phyloP scores from a whole-genome alignment of 2,329 filamentous ascomycete genomes.

The Beauveria scarabaeidicola region DNA sequence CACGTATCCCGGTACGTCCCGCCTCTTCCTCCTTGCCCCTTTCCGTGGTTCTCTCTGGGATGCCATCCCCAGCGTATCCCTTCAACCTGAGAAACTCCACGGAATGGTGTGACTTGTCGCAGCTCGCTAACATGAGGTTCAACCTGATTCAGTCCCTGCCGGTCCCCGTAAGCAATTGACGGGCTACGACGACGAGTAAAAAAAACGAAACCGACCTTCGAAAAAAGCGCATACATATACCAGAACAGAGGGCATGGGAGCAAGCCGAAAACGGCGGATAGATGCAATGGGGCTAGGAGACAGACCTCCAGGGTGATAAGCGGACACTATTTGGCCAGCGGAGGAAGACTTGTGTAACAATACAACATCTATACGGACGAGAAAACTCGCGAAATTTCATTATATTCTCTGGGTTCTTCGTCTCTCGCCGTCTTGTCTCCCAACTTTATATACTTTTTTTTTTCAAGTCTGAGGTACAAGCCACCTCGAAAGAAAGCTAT shows the following conservation, averaged over 20 bases:
- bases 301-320: not conserved
- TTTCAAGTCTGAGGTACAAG: not conserved
- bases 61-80: too few relatives aligned
- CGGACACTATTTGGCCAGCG: not conserved
- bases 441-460: not conserved
- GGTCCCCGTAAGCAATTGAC: slow-evolving; percentile 51
- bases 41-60: not conserved
- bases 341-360: slow-evolving; percentile 6
- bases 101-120: too few relatives aligned
- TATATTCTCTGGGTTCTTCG: not conserved
- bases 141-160: slow-evolving; percentile 38
- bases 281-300: not conserved
- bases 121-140: not conserved
- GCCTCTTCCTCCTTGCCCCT: not conserved
- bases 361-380: not conserved
- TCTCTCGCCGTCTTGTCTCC: not conserved
- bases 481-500: not conserved
- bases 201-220: slow-evolving; percentile 9
- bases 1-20: slow-evolving; percentile 80
- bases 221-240: slow-evolving; percentile 11
- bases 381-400: not conserved
- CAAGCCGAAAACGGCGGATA: not conserved
- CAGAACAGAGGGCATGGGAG: not conserved
- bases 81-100: too few relatives aligned
- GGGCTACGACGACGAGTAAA: slow-evolving; percentile 50